phyloP scores from a whole-genome alignment of 208 protist species.

The Acanthamoeba castellanii region DNA sequence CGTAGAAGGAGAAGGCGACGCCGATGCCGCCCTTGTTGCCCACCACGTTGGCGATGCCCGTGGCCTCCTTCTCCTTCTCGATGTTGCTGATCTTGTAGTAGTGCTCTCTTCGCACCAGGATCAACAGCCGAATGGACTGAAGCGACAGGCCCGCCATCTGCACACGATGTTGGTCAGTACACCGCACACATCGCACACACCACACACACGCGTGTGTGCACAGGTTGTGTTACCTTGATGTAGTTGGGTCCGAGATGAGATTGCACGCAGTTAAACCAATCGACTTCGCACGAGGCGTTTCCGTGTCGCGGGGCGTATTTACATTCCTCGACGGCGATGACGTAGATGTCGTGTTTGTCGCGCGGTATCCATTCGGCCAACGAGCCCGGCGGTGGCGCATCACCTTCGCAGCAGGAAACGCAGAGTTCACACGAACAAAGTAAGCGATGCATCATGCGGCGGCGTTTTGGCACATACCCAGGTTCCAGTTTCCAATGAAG shows the following conservation, averaged over 20 bases:
- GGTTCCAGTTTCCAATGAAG: slow-evolving; percentile 75
- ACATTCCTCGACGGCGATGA: slow-evolving; percentile 74
- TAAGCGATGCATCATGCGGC: neutral
- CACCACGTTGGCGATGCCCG: slow-evolving; percentile 74
- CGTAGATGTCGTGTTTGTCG: slow-evolving; percentile 71
- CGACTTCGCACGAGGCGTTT: slow-evolving; percentile 70
- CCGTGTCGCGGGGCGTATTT: slow-evolving; percentile 65
- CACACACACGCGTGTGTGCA: neutral
- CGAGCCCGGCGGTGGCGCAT: slow-evolving; percentile 69
- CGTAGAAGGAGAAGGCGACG: slow-evolving; percentile 61
- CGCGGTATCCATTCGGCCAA: slow-evolving; percentile 69
- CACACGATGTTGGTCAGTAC: neutral
- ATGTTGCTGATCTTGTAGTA: slow-evolving; percentile 69
- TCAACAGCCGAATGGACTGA: slow-evolving; percentile 30
- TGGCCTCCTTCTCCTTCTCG: slow-evolving; percentile 66
- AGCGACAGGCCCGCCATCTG: slow-evolving; percentile 70
- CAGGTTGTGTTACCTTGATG: neutral
- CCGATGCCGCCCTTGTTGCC: slow-evolving; percentile 77
- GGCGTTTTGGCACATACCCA: neutral
- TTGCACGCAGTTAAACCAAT: slow-evolving; percentile 73
- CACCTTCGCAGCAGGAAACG: neutral
- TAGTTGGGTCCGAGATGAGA: slow-evolving; percentile 74
- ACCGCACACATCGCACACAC: neutral
- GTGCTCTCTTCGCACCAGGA: slow-evolving; percentile 58
- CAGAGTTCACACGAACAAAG: too few species aligned